Percentiles rank a stretch among this genome's conserved stretches.
These are phyloP conservation scores for Rutidosis leptorrhynchoides DNA, from an alignment of 129 eudicot species.

Conservation along the genomic window DNA sequence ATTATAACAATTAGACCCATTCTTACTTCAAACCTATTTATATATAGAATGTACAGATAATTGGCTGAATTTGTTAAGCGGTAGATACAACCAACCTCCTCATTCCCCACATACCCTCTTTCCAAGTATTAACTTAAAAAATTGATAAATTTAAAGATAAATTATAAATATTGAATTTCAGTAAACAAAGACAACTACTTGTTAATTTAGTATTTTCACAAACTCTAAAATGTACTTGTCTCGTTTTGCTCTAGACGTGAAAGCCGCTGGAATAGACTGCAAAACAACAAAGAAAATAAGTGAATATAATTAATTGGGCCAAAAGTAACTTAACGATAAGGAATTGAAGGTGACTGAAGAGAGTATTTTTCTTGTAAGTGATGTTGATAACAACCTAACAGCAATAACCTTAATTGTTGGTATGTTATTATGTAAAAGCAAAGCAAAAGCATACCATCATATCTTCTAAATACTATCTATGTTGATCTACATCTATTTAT, in stretches of 20 bases:
- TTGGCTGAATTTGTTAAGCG: too few relatives aligned
- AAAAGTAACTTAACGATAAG: neutral
- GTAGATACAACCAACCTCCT: too few relatives aligned
- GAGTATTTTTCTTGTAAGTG: neutral
- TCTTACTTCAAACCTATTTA: too few relatives aligned
- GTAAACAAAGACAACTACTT: neutral
- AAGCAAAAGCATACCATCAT: slow-evolving; percentile 17
- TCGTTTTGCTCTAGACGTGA: neutral
- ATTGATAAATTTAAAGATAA: too few relatives aligned
- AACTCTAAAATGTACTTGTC: neutral
- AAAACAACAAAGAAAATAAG: slow-evolving; percentile 1
- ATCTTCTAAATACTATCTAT: neutral
- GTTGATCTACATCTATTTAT: neutral
- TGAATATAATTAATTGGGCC: too few relatives aligned
- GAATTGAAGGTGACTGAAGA: slow-evolving; percentile 12
- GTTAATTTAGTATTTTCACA: slow-evolving; percentile 10
- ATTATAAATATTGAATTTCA: neutral
- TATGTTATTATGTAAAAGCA: slow-evolving; percentile 24
- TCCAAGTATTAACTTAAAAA: too few relatives aligned
- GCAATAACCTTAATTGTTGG: neutral
- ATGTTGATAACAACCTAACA: slow-evolving; percentile 1
- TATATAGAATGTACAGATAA: too few relatives aligned
- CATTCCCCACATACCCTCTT: too few relatives aligned
- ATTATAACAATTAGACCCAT: too few relatives aligned
- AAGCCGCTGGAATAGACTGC: slow-evolving; percentile 14